phyloP scores from a whole-genome alignment of 257 asterid species.

The Solanum chiquidenum region DNA sequence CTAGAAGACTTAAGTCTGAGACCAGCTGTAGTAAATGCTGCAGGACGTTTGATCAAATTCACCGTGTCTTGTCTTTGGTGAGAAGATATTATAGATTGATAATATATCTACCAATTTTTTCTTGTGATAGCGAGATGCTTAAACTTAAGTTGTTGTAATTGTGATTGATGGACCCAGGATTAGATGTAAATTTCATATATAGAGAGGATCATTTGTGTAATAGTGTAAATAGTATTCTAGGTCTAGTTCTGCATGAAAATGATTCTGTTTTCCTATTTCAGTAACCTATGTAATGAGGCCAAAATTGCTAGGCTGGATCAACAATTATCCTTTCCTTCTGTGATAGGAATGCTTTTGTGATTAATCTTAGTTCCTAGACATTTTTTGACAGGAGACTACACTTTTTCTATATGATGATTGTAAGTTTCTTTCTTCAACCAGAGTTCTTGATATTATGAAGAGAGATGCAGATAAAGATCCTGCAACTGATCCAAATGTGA shows the following conservation, averaged over 20 bases:
- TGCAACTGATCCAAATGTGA: slow-evolving; percentile 46
- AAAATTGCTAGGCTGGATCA: background rate
- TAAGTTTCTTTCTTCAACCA: slow-evolving; percentile 12
- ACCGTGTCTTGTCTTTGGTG: background rate
- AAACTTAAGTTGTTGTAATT: background rate
- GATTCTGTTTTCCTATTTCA: background rate
- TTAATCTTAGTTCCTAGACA: background rate
- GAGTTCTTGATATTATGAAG: slow-evolving; percentile 90
- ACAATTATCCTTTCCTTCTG: background rate
- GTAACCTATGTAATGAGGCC: background rate
- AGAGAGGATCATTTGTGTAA: background rate
- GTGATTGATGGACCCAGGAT: background rate
- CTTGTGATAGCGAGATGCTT: background rate
- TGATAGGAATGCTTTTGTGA: background rate
- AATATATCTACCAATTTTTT: background rate
- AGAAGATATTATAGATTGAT: background rate
- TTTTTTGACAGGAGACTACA: background rate
- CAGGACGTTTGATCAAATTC: background rate
- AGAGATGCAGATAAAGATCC: slow-evolving; percentile 77
- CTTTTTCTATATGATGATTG: background rate
- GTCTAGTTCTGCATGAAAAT: background rate
- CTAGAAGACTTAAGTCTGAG: background rate
- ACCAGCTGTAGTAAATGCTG: background rate
- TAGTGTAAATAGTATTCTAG: background rate
- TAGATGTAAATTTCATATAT: background rate